phyloP scores from a whole-genome alignment of 805 yeast genomes.

The Yamadazyma kitorensis region DNA sequence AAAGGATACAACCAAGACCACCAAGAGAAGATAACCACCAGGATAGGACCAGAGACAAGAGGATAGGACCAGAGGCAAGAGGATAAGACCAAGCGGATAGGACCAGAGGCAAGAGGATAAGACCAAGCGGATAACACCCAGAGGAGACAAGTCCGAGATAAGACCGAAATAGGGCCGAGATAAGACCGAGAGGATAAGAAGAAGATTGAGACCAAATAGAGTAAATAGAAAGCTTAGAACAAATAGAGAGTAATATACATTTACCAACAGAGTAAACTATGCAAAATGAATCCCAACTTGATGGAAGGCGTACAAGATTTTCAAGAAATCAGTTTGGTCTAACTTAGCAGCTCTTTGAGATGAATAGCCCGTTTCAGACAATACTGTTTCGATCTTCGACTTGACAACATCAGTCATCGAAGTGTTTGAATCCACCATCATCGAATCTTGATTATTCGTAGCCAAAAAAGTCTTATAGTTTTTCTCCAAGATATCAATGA shows the following conservation, averaged over 20 bases:
- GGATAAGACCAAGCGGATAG: too few relatives aligned
- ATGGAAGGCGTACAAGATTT: constrained; percentile 85
- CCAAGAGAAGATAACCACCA: constrained; percentile 63
- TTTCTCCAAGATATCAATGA: constrained; percentile 76
- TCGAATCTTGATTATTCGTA: constrained; percentile 41
- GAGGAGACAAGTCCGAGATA: too few relatives aligned
- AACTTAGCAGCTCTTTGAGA: constrained; percentile 91
- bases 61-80: too few relatives aligned
- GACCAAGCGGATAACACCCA: too few relatives aligned
- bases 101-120: too few relatives aligned
- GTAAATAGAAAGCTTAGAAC: too few relatives aligned
- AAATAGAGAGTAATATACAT: constrained; percentile 5
- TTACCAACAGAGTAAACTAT: constrained; percentile 25
- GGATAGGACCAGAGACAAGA: constrained; percentile 2
- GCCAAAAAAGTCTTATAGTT: constrained; percentile 80
- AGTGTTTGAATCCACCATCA: constrained; percentile 39
- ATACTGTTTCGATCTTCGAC: constrained; percentile 67
- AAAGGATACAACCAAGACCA: constrained; percentile 51
- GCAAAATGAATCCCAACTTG: constrained; percentile 97
- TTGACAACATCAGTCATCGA: constrained; percentile 53
- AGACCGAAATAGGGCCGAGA: too few relatives aligned
- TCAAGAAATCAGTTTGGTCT: constrained; percentile 92
- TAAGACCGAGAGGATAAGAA: neutral
- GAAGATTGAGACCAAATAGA: too few relatives aligned
- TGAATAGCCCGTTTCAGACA: constrained; percentile 73